A percentile compares a stretch with the other conserved stretches of the same genome.
These are phyloP conservation scores for Porogramme epimiltina DNA, from an alignment of 1,284 basidiomycete species.

Conservation along the genomic window DNA sequence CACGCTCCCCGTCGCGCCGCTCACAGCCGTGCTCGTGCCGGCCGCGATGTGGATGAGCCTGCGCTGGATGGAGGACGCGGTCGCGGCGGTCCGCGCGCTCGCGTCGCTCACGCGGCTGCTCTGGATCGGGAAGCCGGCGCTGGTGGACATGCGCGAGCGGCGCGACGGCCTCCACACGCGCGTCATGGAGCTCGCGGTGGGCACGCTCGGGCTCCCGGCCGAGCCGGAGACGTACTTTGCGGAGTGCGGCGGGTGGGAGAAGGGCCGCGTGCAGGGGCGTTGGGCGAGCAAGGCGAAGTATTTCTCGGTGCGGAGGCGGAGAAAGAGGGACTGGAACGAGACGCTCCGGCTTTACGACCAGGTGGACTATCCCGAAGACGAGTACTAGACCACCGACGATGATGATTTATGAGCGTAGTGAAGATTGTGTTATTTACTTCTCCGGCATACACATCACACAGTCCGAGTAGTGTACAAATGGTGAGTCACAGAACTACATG, in stretches of 20 bases:
- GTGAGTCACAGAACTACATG: not conserved
- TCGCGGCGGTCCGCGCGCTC: constrained; percentile 76
- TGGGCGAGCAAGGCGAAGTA: constrained; percentile 75
- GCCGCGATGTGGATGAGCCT: constrained; percentile 84
- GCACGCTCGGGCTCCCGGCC: constrained; percentile 62
- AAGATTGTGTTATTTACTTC: too few species aligned
- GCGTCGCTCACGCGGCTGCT: constrained; percentile 64
- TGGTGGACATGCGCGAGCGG: constrained; percentile 52
- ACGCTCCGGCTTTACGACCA: constrained; percentile 77
- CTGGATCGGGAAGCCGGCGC: constrained; percentile 55
- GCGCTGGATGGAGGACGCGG: constrained; percentile 83
- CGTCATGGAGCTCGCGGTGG: constrained; percentile 65
- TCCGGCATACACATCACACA: too few species aligned
- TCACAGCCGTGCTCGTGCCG: constrained; percentile 64
- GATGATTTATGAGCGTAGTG: too few species aligned
- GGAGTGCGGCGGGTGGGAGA: constrained; percentile 57
- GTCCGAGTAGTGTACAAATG: too few species aligned
- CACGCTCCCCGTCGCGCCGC: constrained; percentile 59
- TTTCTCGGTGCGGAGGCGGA: constrained; percentile 74
- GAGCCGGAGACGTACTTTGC: constrained; percentile 70
- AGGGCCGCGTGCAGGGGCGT: constrained; percentile 63
- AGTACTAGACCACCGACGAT: constrained; percentile 13
- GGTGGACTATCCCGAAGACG: constrained; percentile 69
- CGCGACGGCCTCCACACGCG: constrained; percentile 60
- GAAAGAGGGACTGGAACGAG: constrained; percentile 90